These are phyloP conservation scores for Pichia heedii DNA, from an alignment of 805 yeast species.

Conservation along the genomic window DNA sequence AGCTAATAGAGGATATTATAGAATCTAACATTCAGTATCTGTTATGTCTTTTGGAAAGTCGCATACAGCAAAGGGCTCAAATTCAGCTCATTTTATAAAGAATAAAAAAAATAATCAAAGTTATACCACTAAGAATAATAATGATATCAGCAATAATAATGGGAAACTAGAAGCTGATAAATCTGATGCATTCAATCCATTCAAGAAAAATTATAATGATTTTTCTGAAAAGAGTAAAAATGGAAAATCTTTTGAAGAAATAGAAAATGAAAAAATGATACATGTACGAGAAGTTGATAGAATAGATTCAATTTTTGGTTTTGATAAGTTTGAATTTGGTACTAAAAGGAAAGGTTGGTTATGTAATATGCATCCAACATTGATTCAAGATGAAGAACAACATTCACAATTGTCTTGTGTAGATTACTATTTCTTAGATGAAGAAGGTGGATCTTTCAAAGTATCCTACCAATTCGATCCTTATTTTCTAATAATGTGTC, in stretches of 20 bases:
- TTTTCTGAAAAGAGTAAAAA: constrained; percentile 9
- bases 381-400: constrained; percentile 49
- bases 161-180: not conserved
- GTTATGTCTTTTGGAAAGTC: constrained; percentile 15
- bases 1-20: no score
- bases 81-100: constrained; percentile 22
- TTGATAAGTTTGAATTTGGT: constrained; percentile 67
- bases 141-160: no score
- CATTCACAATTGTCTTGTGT: constrained; percentile 77
- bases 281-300: constrained; percentile 53
- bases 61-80: constrained; percentile 14
- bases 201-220: constrained; percentile 2
- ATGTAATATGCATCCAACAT: constrained; percentile 85
- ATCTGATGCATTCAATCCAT: not conserved
- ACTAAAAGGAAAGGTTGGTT: constrained; percentile 80
- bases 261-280: constrained; percentile 33
- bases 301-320: constrained; percentile 81
- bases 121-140: no score
- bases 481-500: constrained; percentile 65
- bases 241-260: constrained; percentile 3
- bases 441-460: constrained; percentile 94
- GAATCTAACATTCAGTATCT: no score
- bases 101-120: constrained; percentile 8
- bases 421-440: constrained; percentile 89
- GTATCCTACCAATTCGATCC: constrained; percentile 80